These are phyloP conservation scores for Backusella mclennaniae DNA, from an alignment of 192 early-diverging fungal genomes.

Conservation along the genomic window DNA sequence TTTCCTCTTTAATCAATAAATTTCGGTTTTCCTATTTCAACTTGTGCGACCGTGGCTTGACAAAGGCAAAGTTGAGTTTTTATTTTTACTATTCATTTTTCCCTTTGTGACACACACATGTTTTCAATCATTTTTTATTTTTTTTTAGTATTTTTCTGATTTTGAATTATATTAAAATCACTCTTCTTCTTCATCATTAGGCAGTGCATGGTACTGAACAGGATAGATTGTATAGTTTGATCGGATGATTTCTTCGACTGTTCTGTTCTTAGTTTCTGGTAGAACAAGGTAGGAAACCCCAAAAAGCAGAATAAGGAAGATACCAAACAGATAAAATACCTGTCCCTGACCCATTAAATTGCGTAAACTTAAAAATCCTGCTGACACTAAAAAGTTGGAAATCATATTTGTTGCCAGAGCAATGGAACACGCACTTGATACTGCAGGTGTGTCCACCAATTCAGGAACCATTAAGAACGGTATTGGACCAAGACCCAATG, in stretches of 20 bases:
- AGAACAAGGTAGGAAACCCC: slow-evolving; percentile 49
- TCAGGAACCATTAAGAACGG: slow-evolving; percentile 78
- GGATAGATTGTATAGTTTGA: slow-evolving; percentile 23
- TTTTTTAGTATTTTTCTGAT: background rate
- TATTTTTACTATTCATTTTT: background rate
- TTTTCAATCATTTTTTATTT: background rate
- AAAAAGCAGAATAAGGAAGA: slow-evolving; percentile 30
- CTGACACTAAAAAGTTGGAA: slow-evolving; percentile 63
- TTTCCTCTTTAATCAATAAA: background rate
- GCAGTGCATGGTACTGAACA: background rate
- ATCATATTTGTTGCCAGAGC: slow-evolving; percentile 65
- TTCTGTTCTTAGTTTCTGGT: slow-evolving; percentile 72
- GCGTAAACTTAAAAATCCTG: slow-evolving; percentile 57
- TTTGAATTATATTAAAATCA: background rate
- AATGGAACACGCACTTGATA: slow-evolving; percentile 62
- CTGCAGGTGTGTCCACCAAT: slow-evolving; percentile 66
- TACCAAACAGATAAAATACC: slow-evolving; percentile 66
- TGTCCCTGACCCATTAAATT: slow-evolving; percentile 50
- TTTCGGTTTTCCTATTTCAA: background rate
- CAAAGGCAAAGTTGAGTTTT: background rate
- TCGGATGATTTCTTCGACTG: slow-evolving; percentile 49
- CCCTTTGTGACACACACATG: background rate
- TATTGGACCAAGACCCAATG: slow-evolving; percentile 79
- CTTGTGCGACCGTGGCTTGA: background rate
- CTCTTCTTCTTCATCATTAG: background rate